phyloP scores from a whole-genome alignment of 2,329 filamentous ascomycete species.

The Beauveria scarabaeidicola region DNA sequence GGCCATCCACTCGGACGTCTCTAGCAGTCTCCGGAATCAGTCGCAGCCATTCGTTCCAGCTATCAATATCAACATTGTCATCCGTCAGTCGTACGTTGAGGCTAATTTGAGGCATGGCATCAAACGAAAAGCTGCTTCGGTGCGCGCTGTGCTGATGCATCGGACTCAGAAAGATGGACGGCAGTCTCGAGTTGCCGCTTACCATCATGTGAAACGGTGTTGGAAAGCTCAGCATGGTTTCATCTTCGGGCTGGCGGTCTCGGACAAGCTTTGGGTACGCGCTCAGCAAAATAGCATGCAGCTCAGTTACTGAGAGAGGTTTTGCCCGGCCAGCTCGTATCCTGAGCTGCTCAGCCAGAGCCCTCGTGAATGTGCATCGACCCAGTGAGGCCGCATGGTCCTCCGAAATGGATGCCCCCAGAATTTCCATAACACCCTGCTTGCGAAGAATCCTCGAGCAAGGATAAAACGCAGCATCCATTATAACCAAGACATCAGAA shows the following conservation, averaged over 20 bases:
- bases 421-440: constrained; percentile 46
- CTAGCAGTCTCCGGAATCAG: constrained; percentile 49
- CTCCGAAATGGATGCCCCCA: constrained; percentile 47
- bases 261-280: constrained; percentile 43
- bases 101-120: constrained; percentile 40
- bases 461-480: constrained; percentile 52
- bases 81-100: constrained; percentile 43
- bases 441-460: constrained; percentile 43
- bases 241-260: constrained; percentile 39
- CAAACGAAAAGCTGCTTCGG: constrained; percentile 30
- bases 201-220: constrained; percentile 49
- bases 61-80: constrained; percentile 42
- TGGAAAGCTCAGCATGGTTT: constrained; percentile 40
- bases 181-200: constrained; percentile 42
- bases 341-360: constrained; percentile 41
- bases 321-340: constrained; percentile 36
- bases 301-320: constrained; percentile 42
- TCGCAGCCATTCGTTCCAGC: constrained; percentile 50
- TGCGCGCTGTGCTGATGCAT: constrained; percentile 33
- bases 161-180: constrained; percentile 48
- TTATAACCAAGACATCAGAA: constrained; percentile 48
- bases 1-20: constrained; percentile 47
- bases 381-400: constrained; percentile 40
- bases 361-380: constrained; percentile 44
- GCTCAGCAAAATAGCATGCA: constrained; percentile 45